phyloP scores from a whole-genome alignment of 148 eudicot species.

The Beta vulgaris region DNA sequence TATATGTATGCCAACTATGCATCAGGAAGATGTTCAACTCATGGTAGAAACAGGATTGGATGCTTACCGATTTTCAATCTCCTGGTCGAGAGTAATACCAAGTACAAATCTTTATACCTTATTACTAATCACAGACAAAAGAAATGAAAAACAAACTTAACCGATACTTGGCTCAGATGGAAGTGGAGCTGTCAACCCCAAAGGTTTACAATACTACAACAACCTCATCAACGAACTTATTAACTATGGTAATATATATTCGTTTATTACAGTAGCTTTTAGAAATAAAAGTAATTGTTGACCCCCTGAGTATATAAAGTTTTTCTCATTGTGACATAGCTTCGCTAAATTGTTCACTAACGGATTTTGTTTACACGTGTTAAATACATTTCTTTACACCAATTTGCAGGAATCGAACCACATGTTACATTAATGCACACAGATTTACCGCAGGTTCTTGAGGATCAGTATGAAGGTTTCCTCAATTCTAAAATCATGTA shows the following conservation, averaged over 20 bases:
- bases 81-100: slow-evolving; percentile 73
- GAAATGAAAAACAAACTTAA: no score
- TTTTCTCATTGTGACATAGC: no score
- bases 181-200: slow-evolving; percentile 49
- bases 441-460: slow-evolving; percentile 58
- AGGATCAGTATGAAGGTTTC: slow-evolving; percentile 65
- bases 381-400: background rate
- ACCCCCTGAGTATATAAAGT: no score
- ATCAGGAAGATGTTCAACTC: slow-evolving; percentile 62
- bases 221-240: slow-evolving; percentile 49
- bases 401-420: slow-evolving; percentile 45
- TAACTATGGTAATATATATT: slow-evolving; percentile 31
- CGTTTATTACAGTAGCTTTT: background rate
- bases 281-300: no score
- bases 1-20: background rate
- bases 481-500: slow-evolving; percentile 47
- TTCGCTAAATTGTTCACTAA: no score
- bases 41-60: slow-evolving; percentile 59
- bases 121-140: no score
- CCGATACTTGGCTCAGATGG: no score
- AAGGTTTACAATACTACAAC: slow-evolving; percentile 53
- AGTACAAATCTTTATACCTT: slow-evolving; percentile 27
- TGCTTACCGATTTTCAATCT: slow-evolving; percentile 64
- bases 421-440: slow-evolving; percentile 47
- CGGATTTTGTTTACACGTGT: no score